Evolutionary conservation across 2,329 filamentous ascomycete genomes (phyloP).

Genomic region (Botrytis elliptica): DNA sequence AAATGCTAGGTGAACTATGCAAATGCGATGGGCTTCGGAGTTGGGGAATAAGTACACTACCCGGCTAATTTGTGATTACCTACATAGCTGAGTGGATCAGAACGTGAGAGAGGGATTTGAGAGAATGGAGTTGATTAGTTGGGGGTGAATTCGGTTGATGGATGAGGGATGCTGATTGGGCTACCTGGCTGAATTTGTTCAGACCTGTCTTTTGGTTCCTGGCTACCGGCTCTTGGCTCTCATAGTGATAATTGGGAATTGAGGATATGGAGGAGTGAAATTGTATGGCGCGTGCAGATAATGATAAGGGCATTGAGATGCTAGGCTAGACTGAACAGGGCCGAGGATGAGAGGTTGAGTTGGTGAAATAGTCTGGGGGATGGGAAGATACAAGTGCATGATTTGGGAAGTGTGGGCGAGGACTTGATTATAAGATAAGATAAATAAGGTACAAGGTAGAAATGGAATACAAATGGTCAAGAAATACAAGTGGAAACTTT

Average conservation of each 20-base stretch:
- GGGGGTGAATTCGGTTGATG: not conserved
- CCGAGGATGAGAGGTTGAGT: not conserved
- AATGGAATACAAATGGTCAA: constrained; percentile 10
- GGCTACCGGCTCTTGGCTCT: not conserved
- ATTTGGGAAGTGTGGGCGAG: not conserved
- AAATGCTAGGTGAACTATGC: not conserved
- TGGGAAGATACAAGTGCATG: not conserved
- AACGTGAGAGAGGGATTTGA: not conserved
- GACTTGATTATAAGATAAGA: constrained; percentile 12
- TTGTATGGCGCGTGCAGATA: not conserved
- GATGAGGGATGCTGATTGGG: not conserved
- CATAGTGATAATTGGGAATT: not conserved
- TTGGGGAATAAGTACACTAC: not conserved
- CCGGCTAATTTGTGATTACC: constrained; percentile 7
- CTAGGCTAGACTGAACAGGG: not conserved
- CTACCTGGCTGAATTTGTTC: not conserved
- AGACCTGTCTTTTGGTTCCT: not conserved
- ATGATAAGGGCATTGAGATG: not conserved
- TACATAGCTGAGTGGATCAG: not conserved
- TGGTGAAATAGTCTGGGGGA: not conserved
- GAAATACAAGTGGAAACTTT: not conserved
- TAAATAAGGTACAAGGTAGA: not conserved
- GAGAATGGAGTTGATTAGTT: not conserved
- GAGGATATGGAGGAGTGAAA: not conserved
- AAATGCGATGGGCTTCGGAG: not conserved